phyloP scores from a whole-genome alignment of 2,329 filamentous ascomycete species.

The Knufia fluminis region DNA sequence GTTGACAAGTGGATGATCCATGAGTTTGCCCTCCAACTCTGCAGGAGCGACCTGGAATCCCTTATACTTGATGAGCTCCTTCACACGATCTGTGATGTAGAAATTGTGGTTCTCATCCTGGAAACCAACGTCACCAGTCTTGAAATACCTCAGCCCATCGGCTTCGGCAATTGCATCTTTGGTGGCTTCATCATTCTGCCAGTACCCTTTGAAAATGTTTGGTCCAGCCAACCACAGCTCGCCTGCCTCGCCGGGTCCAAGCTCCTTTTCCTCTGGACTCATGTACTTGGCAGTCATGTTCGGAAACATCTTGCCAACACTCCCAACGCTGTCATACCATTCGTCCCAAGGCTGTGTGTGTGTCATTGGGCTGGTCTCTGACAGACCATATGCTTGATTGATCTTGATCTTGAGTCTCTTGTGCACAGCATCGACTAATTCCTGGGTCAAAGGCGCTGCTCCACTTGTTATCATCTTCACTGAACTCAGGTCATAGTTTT shows the following conservation, averaged over 20 bases:
- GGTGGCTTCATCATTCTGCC: constrained; percentile 51
- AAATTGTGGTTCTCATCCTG: constrained; percentile 68
- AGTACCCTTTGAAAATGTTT: constrained; percentile 55
- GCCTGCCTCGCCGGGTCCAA: constrained; percentile 54
- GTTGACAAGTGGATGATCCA: constrained; percentile 34
- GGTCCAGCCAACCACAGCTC: constrained; percentile 59
- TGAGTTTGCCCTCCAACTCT: constrained; percentile 39
- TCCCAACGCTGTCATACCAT: constrained; percentile 69
- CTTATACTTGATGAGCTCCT: constrained; percentile 47
- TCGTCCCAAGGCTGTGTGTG: constrained; percentile 65
- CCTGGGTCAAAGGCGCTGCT: constrained; percentile 72
- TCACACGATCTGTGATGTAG: constrained; percentile 81
- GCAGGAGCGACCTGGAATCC: constrained; percentile 43
- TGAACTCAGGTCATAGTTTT: constrained; percentile 69
- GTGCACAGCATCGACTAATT: constrained; percentile 70
- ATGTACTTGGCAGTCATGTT: constrained; percentile 79
- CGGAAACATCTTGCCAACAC: constrained; percentile 67
- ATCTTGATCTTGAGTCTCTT: constrained; percentile 65
- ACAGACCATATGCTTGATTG: constrained; percentile 88
- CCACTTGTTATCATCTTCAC: constrained; percentile 80
- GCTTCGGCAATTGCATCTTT: constrained; percentile 38
- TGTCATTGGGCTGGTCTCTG: constrained; percentile 74
- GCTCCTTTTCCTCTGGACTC: constrained; percentile 47
- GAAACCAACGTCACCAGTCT: constrained; percentile 78
- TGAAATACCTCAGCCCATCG: constrained; percentile 66